A percentile compares a stretch with the other conserved stretches of the same genome.
Evolutionary conservation across 257 asterid genomes (phyloP).

Genomic region (Dorcoceras hygrometricum): DNA sequence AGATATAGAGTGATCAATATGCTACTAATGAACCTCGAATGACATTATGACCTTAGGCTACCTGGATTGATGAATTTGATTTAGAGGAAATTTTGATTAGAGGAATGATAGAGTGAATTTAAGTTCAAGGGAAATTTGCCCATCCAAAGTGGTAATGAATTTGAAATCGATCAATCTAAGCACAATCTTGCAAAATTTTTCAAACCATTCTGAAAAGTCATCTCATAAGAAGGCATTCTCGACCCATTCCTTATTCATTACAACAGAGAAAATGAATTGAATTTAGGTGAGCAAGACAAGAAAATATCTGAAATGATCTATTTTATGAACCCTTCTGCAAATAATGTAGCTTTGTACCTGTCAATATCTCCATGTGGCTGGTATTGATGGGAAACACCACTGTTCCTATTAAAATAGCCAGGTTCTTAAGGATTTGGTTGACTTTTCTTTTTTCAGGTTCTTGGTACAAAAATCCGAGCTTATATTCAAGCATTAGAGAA

Average conservation of each 20-base stretch:
- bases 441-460: conserved; percentile 53
- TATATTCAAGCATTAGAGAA: conserved; percentile 98
- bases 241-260: neutral
- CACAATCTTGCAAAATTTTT: neutral
- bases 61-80: no score
- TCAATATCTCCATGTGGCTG: neutral
- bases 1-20: neutral
- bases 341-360: neutral
- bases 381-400: neutral
- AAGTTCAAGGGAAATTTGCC: neutral
- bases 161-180: neutral
- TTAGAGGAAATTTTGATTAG: neutral
- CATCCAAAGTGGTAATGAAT: neutral
- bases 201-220: neutral
- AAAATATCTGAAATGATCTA: no score
- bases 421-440: conserved; percentile 20
- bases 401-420: conserved; percentile 9
- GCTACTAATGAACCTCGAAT: neutral
- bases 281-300: neutral
- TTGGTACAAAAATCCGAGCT: conserved; percentile 91
- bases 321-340: neutral
- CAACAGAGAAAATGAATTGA: neutral
- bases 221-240: neutral
- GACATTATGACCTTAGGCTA: neutral
- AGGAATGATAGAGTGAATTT: neutral